Evolutionary conservation across 345 rosid genomes (phyloP).

Genomic region (Populus euphratica): DNA sequence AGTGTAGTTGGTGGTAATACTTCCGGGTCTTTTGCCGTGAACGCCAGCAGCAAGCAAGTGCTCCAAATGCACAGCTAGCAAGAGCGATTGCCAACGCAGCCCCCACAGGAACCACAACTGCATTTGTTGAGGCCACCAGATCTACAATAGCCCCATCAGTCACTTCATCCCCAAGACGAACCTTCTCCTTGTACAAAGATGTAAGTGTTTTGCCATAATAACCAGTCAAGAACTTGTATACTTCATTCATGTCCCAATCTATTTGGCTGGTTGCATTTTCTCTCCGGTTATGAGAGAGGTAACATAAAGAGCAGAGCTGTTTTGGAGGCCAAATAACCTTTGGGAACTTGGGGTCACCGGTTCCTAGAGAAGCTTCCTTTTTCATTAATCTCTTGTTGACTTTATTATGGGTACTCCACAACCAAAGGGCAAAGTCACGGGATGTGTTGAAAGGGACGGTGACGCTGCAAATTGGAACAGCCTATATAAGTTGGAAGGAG

Average conservation of each 20-base stretch:
- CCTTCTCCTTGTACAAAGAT: conserved; percentile 61
- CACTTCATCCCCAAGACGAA: conserved; percentile 31
- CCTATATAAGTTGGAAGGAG: conserved; percentile 16
- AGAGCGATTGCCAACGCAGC: conserved; percentile 96
- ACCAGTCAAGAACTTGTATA: conserved; percentile 61
- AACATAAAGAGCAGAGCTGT: conserved; percentile 81
- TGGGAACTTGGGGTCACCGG: conserved; percentile 87
- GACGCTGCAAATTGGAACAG: conserved; percentile 46
- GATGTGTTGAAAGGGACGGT: conserved; percentile 60
- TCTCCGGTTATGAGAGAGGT: conserved; percentile 32
- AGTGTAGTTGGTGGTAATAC: conserved; percentile 80
- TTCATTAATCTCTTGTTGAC: conserved; percentile 78
- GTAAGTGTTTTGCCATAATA: conserved; percentile 69
- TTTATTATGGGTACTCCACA: conserved; percentile 87
- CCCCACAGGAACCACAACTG: conserved; percentile 84
- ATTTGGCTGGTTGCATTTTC: conserved; percentile 25
- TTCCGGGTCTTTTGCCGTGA: conserved; percentile 91
- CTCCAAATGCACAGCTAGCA: conserved; percentile 97
- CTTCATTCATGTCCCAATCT: conserved; percentile 71
- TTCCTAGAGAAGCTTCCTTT: conserved; percentile 71
- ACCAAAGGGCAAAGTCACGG: conserved; percentile 80
- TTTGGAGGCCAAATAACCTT: conserved; percentile 88
- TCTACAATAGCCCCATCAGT: conserved; percentile 48
- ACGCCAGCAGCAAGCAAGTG: conserved; percentile 96
- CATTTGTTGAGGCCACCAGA: conserved; percentile 54